Evolutionary conservation across 805 yeast genomes (phyloP).

Genomic region (Ogataea methanolica): DNA sequence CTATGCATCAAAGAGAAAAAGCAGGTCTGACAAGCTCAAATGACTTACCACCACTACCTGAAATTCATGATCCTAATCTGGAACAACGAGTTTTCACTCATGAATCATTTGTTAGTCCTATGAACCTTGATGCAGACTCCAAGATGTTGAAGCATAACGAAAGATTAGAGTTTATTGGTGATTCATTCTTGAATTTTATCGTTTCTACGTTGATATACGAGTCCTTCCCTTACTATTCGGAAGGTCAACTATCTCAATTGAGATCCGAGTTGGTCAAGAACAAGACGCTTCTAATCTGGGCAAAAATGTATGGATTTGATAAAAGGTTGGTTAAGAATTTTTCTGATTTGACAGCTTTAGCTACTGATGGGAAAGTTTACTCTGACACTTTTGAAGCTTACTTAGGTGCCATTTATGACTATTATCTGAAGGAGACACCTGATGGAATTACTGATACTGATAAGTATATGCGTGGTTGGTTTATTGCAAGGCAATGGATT

Average conservation of each 20-base stretch:
- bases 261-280: slow-evolving; percentile 67
- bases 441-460: slow-evolving; percentile 3
- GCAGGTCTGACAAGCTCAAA: no score
- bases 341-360: slow-evolving; percentile 36
- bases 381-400: slow-evolving; percentile 92
- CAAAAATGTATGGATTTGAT: slow-evolving; percentile 59
- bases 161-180: slow-evolving; percentile 81
- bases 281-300: slow-evolving; percentile 59
- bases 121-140: slow-evolving; percentile 25
- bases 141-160: slow-evolving; percentile 62
- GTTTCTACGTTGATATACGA: slow-evolving; percentile 61
- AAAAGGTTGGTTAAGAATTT: slow-evolving; percentile 44
- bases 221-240: slow-evolving; percentile 60
- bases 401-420: slow-evolving; percentile 59
- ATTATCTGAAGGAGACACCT: not conserved
- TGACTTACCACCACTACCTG: not conserved
- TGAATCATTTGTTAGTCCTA: slow-evolving; percentile 3
- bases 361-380: slow-evolving; percentile 56
- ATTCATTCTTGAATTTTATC: slow-evolving; percentile 64
- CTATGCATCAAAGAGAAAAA: no score
- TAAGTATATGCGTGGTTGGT: slow-evolving; percentile 34
- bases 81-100: slow-evolving; percentile 18
- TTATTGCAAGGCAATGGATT: slow-evolving; percentile 54
- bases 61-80: not conserved
- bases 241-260: slow-evolving; percentile 67